Evolutionary conservation across 2,329 filamentous ascomycete species (phyloP).

Genomic region (Rutstroemia sp.): DNA sequence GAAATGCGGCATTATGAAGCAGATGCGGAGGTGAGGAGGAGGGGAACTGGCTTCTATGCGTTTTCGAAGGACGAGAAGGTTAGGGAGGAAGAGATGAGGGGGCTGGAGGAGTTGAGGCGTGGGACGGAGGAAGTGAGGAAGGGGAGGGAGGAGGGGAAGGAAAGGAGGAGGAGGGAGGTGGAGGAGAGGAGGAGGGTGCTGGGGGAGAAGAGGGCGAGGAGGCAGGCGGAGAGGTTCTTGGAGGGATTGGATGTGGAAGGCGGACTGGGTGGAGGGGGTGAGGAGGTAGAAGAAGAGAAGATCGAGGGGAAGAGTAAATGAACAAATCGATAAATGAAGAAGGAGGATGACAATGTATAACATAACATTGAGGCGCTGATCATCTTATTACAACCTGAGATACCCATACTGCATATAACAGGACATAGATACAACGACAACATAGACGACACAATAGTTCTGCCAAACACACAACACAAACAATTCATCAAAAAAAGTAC

Average conservation of each 20-base stretch:
- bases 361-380: too few species aligned
- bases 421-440: too few species aligned
- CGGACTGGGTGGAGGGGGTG: background rate
- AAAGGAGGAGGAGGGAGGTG: conserved; percentile 52
- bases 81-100: conserved; percentile 64
- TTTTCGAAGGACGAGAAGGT: conserved; percentile 71
- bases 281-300: conserved; percentile 1
- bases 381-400: too few species aligned
- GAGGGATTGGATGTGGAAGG: conserved; percentile 42
- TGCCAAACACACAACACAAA: too few species aligned
- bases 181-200: conserved; percentile 44
- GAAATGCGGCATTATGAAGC: conserved; percentile 81
- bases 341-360: background rate
- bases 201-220: conserved; percentile 49
- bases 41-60: conserved; percentile 86
- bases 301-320: background rate
- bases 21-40: conserved; percentile 71
- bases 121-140: conserved; percentile 48
- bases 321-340: background rate
- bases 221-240: conserved; percentile 67
- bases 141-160: conserved; percentile 48
- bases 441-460: too few species aligned
- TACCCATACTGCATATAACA: too few species aligned
- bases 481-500: too few species aligned
- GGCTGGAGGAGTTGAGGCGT: conserved; percentile 58